Evolutionary conservation across 257 asterid species (phyloP).

Genomic region (Solanum sejunctum): DNA sequence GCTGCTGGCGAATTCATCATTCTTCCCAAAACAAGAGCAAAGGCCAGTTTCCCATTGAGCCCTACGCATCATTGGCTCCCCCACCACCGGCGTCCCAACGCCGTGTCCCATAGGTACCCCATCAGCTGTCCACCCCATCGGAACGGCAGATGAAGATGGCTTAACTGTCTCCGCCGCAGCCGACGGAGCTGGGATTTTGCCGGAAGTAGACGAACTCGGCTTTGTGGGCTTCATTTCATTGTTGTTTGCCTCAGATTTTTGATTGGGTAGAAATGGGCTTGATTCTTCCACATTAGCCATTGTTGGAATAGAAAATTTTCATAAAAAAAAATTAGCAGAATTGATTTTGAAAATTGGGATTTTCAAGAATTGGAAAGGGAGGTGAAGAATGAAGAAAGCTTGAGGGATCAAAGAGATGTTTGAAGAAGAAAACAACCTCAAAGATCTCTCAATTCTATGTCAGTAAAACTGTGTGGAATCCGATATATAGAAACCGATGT

Average conservation of each 20-base stretch:
- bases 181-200: constrained; percentile 13
- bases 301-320: background rate
- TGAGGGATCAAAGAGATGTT: background rate
- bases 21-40: constrained; percentile 42
- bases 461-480: background rate
- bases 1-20: constrained; percentile 49
- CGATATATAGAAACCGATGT: background rate
- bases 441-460: background rate
- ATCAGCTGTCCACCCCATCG: constrained; percentile 35
- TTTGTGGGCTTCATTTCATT: constrained; percentile 13
- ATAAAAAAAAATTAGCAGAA: background rate
- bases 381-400: background rate
- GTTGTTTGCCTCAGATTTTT: constrained; percentile 12
- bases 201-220: background rate
- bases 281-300: constrained; percentile 30
- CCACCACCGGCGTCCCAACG: background rate
- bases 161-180: background rate
- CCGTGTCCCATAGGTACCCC: constrained; percentile 20
- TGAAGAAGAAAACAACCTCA: background rate
- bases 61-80: constrained; percentile 18
- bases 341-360: background rate
- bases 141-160: constrained; percentile 5
- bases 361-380: background rate
- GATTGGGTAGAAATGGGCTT: constrained; percentile 17
- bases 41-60: constrained; percentile 40